These are phyloP conservation scores for Chenopodium quinoa DNA, from an alignment of 148 eudicot genomes.

Conservation along the genomic window DNA sequence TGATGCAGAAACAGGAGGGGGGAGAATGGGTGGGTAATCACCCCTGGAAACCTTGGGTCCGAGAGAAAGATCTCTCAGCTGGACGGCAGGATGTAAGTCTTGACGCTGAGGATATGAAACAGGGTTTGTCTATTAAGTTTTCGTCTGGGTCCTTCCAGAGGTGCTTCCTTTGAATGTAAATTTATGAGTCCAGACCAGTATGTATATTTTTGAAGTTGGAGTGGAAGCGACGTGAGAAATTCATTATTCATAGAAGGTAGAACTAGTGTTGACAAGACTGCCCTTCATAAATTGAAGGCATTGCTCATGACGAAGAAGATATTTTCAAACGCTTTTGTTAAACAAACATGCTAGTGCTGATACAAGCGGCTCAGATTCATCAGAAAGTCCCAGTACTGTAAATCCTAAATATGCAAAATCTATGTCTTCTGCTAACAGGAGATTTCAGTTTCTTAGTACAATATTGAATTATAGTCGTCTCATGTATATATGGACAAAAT, in stretches of 20 bases:
- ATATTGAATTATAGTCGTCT: not conserved
- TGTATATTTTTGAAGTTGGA: conserved; percentile 40
- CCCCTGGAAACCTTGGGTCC: conserved; percentile 99
- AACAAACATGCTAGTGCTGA: conserved; percentile 48
- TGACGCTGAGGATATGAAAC: conserved; percentile 43
- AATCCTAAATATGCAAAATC: conserved; percentile 59
- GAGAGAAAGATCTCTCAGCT: conserved; percentile 88
- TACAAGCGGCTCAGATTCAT: conserved; percentile 85
- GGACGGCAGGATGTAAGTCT: conserved; percentile 73
- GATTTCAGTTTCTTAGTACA: conserved; percentile 60
- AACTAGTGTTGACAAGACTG: conserved; percentile 36
- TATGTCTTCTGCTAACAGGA: conserved; percentile 51
- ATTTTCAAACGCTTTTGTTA: conserved; percentile 70
- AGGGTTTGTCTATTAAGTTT: conserved; percentile 59
- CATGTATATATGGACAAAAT: too few species aligned
- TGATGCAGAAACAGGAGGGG: conserved; percentile 33
- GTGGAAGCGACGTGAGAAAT: conserved; percentile 31
- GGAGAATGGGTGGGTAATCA: conserved; percentile 84
- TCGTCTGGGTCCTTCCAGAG: conserved; percentile 82
- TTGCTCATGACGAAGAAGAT: conserved; percentile 67
- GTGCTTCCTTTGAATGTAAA: conserved; percentile 56
- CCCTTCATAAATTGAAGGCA: conserved; percentile 57
- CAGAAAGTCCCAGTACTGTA: conserved; percentile 55
- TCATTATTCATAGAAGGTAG: conserved; percentile 21
- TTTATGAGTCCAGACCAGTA: not conserved